Percentiles rank a stretch among this genome's conserved stretches.
Conservation (phyloP, 2,329 filamentous ascomycete species). For the Cryphonectria japonica region DNA sequence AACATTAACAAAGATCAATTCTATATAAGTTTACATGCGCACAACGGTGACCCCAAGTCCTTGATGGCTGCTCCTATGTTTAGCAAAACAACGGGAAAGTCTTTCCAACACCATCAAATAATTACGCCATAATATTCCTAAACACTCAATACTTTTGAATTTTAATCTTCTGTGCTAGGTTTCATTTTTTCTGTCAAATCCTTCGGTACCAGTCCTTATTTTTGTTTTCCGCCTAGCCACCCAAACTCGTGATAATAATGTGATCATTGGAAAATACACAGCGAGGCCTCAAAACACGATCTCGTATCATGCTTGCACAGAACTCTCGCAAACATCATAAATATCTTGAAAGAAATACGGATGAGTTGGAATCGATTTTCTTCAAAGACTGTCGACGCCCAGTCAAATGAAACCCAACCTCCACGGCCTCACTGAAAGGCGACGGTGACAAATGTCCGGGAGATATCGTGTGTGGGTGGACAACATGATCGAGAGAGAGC, state of each 20-base stretch:
- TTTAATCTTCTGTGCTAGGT: too few species aligned
- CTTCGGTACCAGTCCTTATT: neutral
- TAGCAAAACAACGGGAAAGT: too few species aligned
- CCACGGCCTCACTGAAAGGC: conserved; percentile 19
- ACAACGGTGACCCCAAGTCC: too few species aligned
- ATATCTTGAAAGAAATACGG: neutral
- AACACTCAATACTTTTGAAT: too few species aligned
- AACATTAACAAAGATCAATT: too few species aligned
- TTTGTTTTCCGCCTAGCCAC: neutral
- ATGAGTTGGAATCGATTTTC: neutral
- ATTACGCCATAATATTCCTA: too few species aligned
- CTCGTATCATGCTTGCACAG: neutral
- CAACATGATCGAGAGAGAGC: conserved; percentile 6
- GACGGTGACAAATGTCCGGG: conserved; percentile 15
- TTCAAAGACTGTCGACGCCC: neutral
- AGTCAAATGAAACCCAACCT: conserved; percentile 30
- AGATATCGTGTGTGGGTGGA: conserved; percentile 19
- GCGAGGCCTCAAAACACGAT: neutral
- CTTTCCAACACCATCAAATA: too few species aligned
- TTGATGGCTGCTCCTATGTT: too few species aligned
- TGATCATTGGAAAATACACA: neutral
- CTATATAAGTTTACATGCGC: too few species aligned
- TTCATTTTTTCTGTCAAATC: neutral
- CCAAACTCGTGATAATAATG: neutral
- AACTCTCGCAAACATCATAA: neutral